Evolutionary conservation across 768 basidiomycete species (phyloP), one percentile per base, ranked within the genome.

Genomic region (Tephrocybe sp.): DNA sequence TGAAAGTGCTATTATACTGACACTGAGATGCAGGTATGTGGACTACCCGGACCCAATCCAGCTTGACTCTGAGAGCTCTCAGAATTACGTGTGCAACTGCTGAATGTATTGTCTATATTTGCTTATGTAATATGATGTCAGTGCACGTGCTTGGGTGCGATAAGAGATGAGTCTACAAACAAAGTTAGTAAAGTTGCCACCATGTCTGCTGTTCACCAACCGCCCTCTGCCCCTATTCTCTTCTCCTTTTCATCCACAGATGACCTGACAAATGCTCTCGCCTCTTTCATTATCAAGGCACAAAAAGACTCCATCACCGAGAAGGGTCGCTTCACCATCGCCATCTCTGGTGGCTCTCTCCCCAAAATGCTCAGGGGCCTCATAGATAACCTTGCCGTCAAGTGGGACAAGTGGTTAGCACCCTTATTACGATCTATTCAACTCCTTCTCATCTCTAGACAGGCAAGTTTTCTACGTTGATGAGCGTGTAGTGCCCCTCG

Each of bases 11-110:
- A 19, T 10, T 34, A 17, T 19, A 14, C 45, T 52, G 10, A 52
- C 19, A 30, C 34, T 34, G 31, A 16, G 9, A 14, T 5, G 35
- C 69, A 98, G 95, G 68, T 95, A 93, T 74, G 89, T 93, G 61
- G 96, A 99, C 75, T 99, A 98, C 70, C 96, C 96, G 23, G 96
- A 99, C 70, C 96, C 96, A 13, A 98, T 99, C 69, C 87, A 92
- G 68, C 89, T 98, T 67, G 93, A 98, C 71, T 83, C 89, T 50
- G 93, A 97, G 73, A 88, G 80, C 65, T 85, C 87, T 49, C 93
- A 95, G 77, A 89, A 77, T 68, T 92, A 92, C 65, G 89, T 87
- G 50, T 98, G 95, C 80, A 93, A 83, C 65, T 98, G 95, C 73
- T 95, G 60, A 73, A 51, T 45, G 32, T 53, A 42, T 38, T 50